Conservation (phyloP, 768 basidiomycete genomes). For the Panus rudis region DNA sequence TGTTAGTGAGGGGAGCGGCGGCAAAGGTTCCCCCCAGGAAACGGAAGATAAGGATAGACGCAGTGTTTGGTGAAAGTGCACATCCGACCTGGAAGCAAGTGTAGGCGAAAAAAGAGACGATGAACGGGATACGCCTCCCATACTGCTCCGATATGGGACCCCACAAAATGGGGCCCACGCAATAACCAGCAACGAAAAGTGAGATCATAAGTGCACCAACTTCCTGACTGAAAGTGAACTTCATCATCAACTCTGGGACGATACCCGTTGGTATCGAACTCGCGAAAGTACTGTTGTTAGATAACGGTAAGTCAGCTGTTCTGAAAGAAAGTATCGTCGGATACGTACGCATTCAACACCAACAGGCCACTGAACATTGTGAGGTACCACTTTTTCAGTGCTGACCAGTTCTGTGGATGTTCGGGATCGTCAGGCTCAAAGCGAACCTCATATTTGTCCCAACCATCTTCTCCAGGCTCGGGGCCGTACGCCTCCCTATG, state of each 20-base stretch:
- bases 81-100: constrained; percentile 57
- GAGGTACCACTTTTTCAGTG: constrained; percentile 19
- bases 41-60: constrained; percentile 58
- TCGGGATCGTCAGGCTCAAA: constrained; percentile 18
- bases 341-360: constrained; percentile 31
- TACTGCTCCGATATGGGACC: constrained; percentile 44
- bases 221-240: constrained; percentile 44
- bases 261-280: constrained; percentile 53
- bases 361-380: constrained; percentile 18
- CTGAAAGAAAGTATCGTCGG: neutral
- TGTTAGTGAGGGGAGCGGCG: constrained; percentile 61
- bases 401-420: constrained; percentile 21
- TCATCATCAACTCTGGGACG: constrained; percentile 33
- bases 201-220: constrained; percentile 50
- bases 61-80: constrained; percentile 54
- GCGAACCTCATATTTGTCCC: constrained; percentile 18
- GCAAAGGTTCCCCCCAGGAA: constrained; percentile 69
- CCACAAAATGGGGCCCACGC: constrained; percentile 56
- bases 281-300: constrained; percentile 45
- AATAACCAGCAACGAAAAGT: constrained; percentile 64
- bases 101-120: constrained; percentile 44
- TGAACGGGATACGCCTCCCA: constrained; percentile 16
- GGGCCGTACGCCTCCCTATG: constrained; percentile 20
- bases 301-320: constrained; percentile 35
- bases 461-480: constrained; percentile 17